A percentile compares a stretch with the other conserved stretches of the same genome.
These are phyloP conservation scores for Leccinum fallax DNA, from an alignment of 1,284 basidiomycete species.

Conservation along the genomic window DNA sequence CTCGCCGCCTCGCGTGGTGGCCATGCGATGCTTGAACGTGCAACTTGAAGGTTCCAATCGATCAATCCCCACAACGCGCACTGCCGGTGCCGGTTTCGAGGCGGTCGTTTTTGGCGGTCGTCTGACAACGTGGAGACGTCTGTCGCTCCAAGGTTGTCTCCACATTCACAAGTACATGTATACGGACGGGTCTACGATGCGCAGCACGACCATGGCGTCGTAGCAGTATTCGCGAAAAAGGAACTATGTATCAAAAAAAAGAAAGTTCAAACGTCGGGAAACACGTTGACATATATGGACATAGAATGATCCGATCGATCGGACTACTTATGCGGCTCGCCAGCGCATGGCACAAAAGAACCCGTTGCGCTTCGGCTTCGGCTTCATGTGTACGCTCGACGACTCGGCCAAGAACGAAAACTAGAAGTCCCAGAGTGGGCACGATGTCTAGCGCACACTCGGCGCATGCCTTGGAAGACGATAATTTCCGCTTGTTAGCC, in stretches of 20 bases:
- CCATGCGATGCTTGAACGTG: slow-evolving; percentile 11
- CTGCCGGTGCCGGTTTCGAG: background rate
- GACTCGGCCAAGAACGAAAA: background rate
- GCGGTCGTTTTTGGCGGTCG: background rate
- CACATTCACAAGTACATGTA: background rate
- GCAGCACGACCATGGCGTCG: background rate
- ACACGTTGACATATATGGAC: background rate
- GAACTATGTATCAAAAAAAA: background rate
- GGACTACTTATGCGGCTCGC: background rate
- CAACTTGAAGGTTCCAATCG: background rate
- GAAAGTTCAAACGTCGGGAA: slow-evolving; percentile 3
- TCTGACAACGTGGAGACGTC: background rate
- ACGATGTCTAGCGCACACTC: background rate
- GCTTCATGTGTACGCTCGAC: slow-evolving; percentile 1
- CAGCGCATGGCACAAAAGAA: slow-evolving; percentile 6
- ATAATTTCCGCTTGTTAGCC: slow-evolving; percentile 16
- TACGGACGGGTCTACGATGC: background rate
- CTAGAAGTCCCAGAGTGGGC: background rate
- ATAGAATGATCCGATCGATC: background rate
- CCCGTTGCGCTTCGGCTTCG: background rate
- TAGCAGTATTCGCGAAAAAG: background rate
- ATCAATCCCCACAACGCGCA: slow-evolving; percentile 9
- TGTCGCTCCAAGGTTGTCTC: background rate
- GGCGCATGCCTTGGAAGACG: background rate
- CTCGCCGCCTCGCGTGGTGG: slow-evolving; percentile 14